A percentile compares a stretch with the other conserved stretches of the same genome.
phyloP scores from a whole-genome alignment of 75 land plant species.

The Sequoia sempervirens region DNA sequence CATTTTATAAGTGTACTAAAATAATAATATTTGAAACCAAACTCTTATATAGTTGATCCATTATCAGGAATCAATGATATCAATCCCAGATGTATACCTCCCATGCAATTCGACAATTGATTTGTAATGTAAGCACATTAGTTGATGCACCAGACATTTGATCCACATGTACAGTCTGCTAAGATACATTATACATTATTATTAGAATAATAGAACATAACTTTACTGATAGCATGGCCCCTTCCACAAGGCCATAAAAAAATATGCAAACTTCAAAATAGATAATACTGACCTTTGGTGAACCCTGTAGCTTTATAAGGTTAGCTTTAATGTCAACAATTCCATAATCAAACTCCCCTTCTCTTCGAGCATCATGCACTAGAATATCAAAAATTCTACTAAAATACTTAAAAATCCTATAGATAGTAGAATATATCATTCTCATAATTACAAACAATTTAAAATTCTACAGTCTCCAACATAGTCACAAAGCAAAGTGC shows the following conservation, averaged over 20 bases:
- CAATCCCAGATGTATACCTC: neutral
- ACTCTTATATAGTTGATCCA: neutral
- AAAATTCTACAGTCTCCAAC: neutral
- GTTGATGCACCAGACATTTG: neutral
- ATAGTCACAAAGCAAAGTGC: neutral
- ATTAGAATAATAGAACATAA: too few species aligned
- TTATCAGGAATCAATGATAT: neutral
- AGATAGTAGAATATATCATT: slow-evolving; percentile 2
- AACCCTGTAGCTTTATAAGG: slow-evolving; percentile 54
- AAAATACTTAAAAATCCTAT: slow-evolving; percentile 84
- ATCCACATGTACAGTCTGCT: slow-evolving; percentile 91
- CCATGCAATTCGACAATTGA: too few species aligned
- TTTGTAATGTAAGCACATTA: too few species aligned
- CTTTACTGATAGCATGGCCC: neutral
- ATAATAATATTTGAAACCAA: neutral
- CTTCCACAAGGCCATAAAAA: neutral
- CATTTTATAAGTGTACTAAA: too few species aligned
- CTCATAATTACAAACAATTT: neutral
- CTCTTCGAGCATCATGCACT: slow-evolving; percentile 83
- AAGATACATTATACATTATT: neutral
- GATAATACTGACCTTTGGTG: slow-evolving; percentile 55
- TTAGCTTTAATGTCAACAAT: slow-evolving; percentile 29
- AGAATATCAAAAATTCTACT: slow-evolving; percentile 72
- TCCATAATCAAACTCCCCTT: slow-evolving; percentile 91
- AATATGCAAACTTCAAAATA: neutral